These are phyloP conservation scores for Geosmithia morbida DNA, from an alignment of 2,329 filamentous ascomycete species.

Conservation along the genomic window DNA sequence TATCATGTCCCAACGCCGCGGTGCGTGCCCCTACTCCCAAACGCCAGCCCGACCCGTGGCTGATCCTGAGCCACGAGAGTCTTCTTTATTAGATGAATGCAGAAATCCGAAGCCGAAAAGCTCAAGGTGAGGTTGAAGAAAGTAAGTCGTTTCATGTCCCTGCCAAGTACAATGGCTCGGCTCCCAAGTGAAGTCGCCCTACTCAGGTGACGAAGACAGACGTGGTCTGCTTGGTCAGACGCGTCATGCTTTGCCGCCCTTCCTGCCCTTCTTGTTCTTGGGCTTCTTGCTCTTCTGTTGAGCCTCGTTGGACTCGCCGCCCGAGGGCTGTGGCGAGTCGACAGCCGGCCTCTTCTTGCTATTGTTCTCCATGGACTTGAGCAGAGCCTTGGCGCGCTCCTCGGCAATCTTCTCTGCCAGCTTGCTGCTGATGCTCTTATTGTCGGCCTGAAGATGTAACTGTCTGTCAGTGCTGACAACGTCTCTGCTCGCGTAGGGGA, in stretches of 20 bases:
- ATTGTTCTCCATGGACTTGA: slow-evolving; percentile 29
- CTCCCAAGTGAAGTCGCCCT: too few species aligned
- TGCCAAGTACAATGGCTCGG: background rate
- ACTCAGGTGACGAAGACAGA: background rate
- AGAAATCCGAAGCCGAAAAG: background rate
- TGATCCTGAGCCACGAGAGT: background rate
- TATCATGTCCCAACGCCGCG: background rate
- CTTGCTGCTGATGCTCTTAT: slow-evolving; percentile 35
- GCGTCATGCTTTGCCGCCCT: slow-evolving; percentile 5
- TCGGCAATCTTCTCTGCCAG: slow-evolving; percentile 41
- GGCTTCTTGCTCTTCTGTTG: slow-evolving; percentile 13
- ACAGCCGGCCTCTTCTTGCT: slow-evolving; percentile 27
- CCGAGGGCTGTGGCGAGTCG: slow-evolving; percentile 11
- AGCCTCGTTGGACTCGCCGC: slow-evolving; percentile 7
- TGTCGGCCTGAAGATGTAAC: slow-evolving; percentile 24
- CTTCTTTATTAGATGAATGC: background rate
- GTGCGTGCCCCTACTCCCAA: background rate
- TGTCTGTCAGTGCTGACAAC: background rate
- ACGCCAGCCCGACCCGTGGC: background rate
- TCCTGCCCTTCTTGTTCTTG: slow-evolving; percentile 17
- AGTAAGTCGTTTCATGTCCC: background rate
- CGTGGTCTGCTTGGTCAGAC: background rate
- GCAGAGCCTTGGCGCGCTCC: slow-evolving; percentile 36
- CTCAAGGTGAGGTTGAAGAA: background rate
- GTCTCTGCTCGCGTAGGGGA: too few species aligned